A percentile compares a stretch with the other conserved stretches of the same genome.
phyloP scores from a whole-genome alignment of 2,329 filamentous ascomycete genomes.

The Colletotrichum lindemuthianum region DNA sequence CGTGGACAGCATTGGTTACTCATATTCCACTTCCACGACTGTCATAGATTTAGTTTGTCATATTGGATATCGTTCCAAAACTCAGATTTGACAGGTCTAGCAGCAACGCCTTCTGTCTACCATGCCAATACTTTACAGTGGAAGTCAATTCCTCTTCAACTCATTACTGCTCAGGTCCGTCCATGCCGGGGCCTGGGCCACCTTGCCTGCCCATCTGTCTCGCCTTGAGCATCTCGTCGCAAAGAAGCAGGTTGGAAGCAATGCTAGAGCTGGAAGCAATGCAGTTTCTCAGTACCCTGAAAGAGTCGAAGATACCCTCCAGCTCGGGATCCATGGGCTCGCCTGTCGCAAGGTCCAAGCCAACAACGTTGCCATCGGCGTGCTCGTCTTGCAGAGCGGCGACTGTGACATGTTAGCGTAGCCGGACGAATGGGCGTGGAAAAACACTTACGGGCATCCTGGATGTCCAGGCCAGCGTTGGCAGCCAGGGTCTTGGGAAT shows the following conservation, averaged over 20 bases:
- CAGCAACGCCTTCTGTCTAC: constrained; percentile 49
- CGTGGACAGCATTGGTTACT: background rate
- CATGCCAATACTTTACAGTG: constrained; percentile 54
- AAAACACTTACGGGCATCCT: constrained; percentile 82
- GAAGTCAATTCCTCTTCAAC: constrained; percentile 32
- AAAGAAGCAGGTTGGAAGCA: constrained; percentile 92
- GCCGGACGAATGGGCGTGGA: constrained; percentile 3
- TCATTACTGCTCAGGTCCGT: constrained; percentile 63
- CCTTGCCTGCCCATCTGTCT: constrained; percentile 85
- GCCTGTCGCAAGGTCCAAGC: constrained; percentile 86
- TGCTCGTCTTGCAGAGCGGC: constrained; percentile 88
- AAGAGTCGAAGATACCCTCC: constrained; percentile 94
- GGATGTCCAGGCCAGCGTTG: constrained; percentile 95
- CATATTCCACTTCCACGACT: background rate
- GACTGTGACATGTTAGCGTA: constrained; percentile 61
- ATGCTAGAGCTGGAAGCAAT: constrained; percentile 95
- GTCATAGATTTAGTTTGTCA: background rate
- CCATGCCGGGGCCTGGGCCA: constrained; percentile 72
- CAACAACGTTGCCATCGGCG: constrained; percentile 84
- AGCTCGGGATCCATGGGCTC: constrained; percentile 95
- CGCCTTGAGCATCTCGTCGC: constrained; percentile 97
- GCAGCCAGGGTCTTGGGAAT: constrained; percentile 98
- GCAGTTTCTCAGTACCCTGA: constrained; percentile 92
- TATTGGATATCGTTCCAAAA: constrained; percentile 36
- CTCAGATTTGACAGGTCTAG: constrained; percentile 35